Evolutionary conservation across 768 basidiomycete species (phyloP), one percentile per base, ranked within the genome.

Genomic region (Pulveroboletus sp.): DNA sequence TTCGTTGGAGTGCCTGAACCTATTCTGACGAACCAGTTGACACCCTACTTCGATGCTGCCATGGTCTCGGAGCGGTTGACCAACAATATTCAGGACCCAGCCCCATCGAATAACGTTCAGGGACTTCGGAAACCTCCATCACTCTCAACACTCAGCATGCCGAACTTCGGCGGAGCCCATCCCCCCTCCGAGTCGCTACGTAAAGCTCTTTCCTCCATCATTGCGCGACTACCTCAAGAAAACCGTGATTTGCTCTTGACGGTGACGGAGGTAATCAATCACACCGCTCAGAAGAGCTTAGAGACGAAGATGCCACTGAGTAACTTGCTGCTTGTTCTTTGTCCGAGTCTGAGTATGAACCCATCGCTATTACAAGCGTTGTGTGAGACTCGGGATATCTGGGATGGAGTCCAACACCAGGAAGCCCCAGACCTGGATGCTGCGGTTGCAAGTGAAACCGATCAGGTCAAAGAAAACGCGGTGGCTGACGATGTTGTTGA

Each of bases 261-360:
- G 12, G 82, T 95, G 20, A 78, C 82, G 41, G 84, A 90, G 56
- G 74, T 96, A 31, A 86, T 95, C 55, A 81, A 78, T 37, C 81
- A 79, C 36, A 93, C 91, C 13, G 82, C 89, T 0, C 74, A 72
- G 47, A 76, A 80, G 54, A 76, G 76, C 59, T 77, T 76, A 55
- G 79, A 82, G 59, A 97, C 92, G 30, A 91, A 90, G 70, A 97
- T 97, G 93, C 90, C 92, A 3, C 68, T 96, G 56, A 86, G 86
- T 65, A 96, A 96, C 61, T 67, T 97, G 57, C 72, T 94, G 41
- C 72, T 94, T 29, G 86, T 95, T 43, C 84, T 97, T 63, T 93
- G 89, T 54, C 94, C 93, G 7, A 91, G 83, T 63, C 67, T 93
- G 62, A 82, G 78, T 61, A 85, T 93, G 81, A 87, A 73, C 49